These are phyloP conservation scores for Colletotrichum melonis DNA, from an alignment of 2,329 filamentous ascomycete species.

Conservation along the genomic window DNA sequence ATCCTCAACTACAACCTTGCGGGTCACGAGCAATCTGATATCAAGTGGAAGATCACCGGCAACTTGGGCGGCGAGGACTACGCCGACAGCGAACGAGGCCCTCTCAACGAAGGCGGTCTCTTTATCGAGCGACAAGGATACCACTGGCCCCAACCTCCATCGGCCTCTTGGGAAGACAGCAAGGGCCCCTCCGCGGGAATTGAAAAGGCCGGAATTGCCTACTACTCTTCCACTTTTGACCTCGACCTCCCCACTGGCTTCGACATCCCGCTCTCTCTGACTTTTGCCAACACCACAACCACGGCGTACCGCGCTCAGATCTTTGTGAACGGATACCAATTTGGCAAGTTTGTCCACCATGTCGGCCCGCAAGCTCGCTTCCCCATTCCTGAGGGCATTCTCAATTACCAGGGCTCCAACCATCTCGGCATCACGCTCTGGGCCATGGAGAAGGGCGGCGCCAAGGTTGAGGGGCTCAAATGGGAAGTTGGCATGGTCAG, in stretches of 20 bases:
- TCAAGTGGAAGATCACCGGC: conserved; percentile 72
- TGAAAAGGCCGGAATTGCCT: conserved; percentile 60
- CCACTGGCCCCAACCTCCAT: conserved; percentile 62
- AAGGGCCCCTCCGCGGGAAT: conserved; percentile 51
- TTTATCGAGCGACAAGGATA: conserved; percentile 67
- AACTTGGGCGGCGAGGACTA: conserved; percentile 71
- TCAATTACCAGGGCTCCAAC: conserved; percentile 75
- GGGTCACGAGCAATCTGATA: conserved; percentile 55
- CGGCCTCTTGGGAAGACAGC: conserved; percentile 52
- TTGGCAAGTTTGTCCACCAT: conserved; percentile 65
- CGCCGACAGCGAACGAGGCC: conserved; percentile 64
- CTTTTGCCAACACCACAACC: conserved; percentile 57
- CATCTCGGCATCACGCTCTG: conserved; percentile 75
- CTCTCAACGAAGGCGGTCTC: conserved; percentile 70
- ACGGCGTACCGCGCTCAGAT: conserved; percentile 66
- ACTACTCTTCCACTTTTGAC: conserved; percentile 64
- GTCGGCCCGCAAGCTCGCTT: conserved; percentile 76
- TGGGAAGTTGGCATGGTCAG: conserved; percentile 55
- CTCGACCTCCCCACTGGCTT: conserved; percentile 63
- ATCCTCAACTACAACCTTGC: conserved; percentile 67
- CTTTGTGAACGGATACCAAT: conserved; percentile 79
- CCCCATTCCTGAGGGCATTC: conserved; percentile 75
- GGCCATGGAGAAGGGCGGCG: conserved; percentile 66
- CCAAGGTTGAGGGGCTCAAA: conserved; percentile 44
- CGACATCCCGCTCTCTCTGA: conserved; percentile 67